Conservation (phyloP, 2,329 filamentous ascomycete species). For the Colletotrichum sp. region DNA sequence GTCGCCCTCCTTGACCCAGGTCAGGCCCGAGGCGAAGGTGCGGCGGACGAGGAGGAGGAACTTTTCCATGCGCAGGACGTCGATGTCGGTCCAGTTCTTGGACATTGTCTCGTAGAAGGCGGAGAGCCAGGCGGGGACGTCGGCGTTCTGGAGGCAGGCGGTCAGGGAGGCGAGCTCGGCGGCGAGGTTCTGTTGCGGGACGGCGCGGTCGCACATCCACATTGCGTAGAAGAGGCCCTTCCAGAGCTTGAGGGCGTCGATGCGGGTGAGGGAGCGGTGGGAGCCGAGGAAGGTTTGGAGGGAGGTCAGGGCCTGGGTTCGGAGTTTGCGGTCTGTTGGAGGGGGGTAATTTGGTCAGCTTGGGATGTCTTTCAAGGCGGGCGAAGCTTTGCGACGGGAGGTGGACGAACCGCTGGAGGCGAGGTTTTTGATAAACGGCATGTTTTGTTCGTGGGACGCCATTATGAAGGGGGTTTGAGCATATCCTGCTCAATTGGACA, state of each 20-base stretch:
- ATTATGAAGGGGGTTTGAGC: constrained; percentile 29
- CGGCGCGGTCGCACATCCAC: constrained; percentile 91
- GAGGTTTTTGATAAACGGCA: constrained; percentile 83
- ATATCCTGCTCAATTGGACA: not conserved
- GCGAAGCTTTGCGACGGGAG: not conserved
- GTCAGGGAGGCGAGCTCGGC: constrained; percentile 74
- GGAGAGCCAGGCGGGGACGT: constrained; percentile 20
- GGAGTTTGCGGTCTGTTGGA: constrained; percentile 73
- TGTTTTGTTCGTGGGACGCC: constrained; percentile 50
- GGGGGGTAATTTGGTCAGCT: not conserved
- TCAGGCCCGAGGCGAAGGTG: constrained; percentile 76
- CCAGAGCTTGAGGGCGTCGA: constrained; percentile 89
- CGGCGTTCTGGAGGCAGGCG: constrained; percentile 21
- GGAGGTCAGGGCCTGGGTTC: constrained; percentile 77
- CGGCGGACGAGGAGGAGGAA: constrained; percentile 85
- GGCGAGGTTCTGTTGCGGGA: constrained; percentile 86
- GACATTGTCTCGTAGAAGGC: constrained; percentile 65
- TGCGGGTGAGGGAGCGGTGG: constrained; percentile 61
- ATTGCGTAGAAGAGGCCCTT: constrained; percentile 93
- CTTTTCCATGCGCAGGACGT: constrained; percentile 87
- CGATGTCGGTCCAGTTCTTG: constrained; percentile 73
- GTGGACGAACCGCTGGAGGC: constrained; percentile 76
- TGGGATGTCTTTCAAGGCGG: not conserved
- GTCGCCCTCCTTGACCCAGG: constrained; percentile 39
- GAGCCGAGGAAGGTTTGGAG: constrained; percentile 79